Evolutionary conservation across 768 basidiomycete genomes (phyloP), one percentile per base, ranked within the genome.

Genomic region (Imleria badia): DNA sequence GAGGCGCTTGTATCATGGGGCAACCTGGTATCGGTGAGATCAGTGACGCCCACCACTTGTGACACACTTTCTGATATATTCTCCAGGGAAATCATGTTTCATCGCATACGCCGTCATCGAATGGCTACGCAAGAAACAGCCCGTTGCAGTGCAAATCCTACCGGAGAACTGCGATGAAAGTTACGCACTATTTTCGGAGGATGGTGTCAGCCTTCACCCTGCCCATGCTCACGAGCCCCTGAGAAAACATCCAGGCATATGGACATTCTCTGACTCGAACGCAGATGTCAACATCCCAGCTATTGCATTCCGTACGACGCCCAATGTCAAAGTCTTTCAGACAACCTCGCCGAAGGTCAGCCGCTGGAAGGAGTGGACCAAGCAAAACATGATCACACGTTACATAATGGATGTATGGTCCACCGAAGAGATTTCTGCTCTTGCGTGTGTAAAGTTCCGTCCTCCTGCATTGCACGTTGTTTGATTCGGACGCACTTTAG

Each of bases 11-110:
- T 42, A 39, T 52, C 29, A 47, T 35, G 45, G 52, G 45, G 1
- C 52, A 53, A 34, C 54, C 54, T 7, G 42, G 54, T 19, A 55
- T 55, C 30, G 54, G 54, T 55, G 45, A 45, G 48, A 54, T 31
- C 29, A 23, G 22, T n/a, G 31, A 19, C 8, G n/a, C 12, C 3
- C 5, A 41, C 39, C 19, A 23, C 17, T 14, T 33, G 5, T 6
- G 14, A 17, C 7, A 15, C n/a, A 0, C 13, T 33, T 38, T 33
- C 48, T 44, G 13, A 51, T 26, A 0, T 9, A 4, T 2, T 9
- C 5, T 5, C 20, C 1, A 55, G 49, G 54, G n/a, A 55, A 55
- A 29, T 52, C 55, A 12, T 45, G 44, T 17, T 52, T 56, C 39
- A 56, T 56, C 13, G 50, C 55, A 31, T 52, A 56, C 30, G 45